Base-by-base conservation (phyloP, 2,329 filamentous ascomycete genomes). In the Venturia pyrina region DNA sequence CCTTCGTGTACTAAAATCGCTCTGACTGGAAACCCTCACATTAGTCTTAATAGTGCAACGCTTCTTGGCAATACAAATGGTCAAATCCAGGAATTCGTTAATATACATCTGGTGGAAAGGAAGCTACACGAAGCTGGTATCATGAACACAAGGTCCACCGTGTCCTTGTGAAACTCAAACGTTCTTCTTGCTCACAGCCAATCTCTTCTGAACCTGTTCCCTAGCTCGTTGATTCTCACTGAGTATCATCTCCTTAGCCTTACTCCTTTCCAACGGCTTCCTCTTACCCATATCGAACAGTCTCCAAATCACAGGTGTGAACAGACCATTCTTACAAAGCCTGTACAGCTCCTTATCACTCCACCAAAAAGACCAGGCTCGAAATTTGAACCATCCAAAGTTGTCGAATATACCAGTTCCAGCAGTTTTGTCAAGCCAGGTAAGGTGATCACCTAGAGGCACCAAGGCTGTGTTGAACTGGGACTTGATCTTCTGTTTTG, bases 301-400 rank as follows among this genome's bases (percentile, higher is more conserved):
- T 32, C 75, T 70, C 68, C 74, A 76, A 1, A 75, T 68, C 68
- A 72, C 72, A 17, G 76, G 72, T 19, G 69, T 73, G 63, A 71
- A 70, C 13, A 77, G 67, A 1, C 75, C 76, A 67, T 73, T 71
- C 66, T 73, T 70, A 65, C 76, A 70, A 53, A 74, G 28, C 34
- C 69, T 70, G 43, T 72, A 75, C 56, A 78, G 69, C 66, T 72
- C 69, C 21, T 70, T 69, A 50, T 78, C 72, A 10, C 66, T 67
- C 66, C 71, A 71, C 72, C 75, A 78, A 62, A 76, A 74, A 64
- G 67, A 69, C 76, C 75, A 77, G 8, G 71, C 74, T 44, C 70
- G 67, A 64, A 64, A 66, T 17, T 70, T 71, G 56, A 65, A 59
- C 67, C 71, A 74, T 3, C 74, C 74, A n/a, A 77, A 70, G 56